Evolutionary conservation across 495 filamentous ascomycete species (phyloP).

Genomic region (Penicillium cataractarum): DNA sequence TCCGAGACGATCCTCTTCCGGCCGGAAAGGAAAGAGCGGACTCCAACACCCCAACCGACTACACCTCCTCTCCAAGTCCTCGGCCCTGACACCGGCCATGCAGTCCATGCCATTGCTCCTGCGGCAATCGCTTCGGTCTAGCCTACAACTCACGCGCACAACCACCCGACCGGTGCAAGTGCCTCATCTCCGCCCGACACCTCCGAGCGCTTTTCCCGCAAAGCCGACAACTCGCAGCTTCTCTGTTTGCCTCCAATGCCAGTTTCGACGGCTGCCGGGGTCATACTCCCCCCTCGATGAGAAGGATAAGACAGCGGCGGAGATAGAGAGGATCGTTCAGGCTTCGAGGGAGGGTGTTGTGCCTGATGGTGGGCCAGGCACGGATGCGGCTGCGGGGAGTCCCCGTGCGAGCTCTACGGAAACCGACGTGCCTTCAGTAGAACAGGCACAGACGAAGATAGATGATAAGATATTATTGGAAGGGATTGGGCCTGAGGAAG

Average conservation of each 20-base stretch:
- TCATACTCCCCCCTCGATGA: slow-evolving; percentile 30
- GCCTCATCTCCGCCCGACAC: slow-evolving; percentile 24
- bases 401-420: slow-evolving; percentile 14
- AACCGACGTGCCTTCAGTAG: background rate
- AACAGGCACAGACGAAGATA: slow-evolving; percentile 7
- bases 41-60: slow-evolving; percentile 11
- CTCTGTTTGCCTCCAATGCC: slow-evolving; percentile 46
- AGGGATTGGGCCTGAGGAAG: slow-evolving; percentile 17
- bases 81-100: slow-evolving; percentile 41
- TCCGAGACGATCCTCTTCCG: slow-evolving; percentile 4
- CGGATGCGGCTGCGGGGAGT: slow-evolving; percentile 31
- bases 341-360: slow-evolving; percentile 19
- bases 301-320: slow-evolving; percentile 19
- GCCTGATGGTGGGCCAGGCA: slow-evolving; percentile 24
- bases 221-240: slow-evolving; percentile 33
- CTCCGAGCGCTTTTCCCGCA: slow-evolving; percentile 30
- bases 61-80: slow-evolving; percentile 21
- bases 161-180: slow-evolving; percentile 20
- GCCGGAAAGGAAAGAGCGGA: background rate
- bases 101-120: slow-evolving; percentile 49
- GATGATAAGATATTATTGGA: slow-evolving; percentile 12
- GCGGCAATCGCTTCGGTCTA: slow-evolving; percentile 42
- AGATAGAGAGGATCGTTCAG: slow-evolving; percentile 25
- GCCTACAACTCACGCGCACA: slow-evolving; percentile 30
- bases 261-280: slow-evolving; percentile 36